Conservation (phyloP, 2,329 filamentous ascomycete genomes). For the Ophiostoma himal-ulmi region DNA sequence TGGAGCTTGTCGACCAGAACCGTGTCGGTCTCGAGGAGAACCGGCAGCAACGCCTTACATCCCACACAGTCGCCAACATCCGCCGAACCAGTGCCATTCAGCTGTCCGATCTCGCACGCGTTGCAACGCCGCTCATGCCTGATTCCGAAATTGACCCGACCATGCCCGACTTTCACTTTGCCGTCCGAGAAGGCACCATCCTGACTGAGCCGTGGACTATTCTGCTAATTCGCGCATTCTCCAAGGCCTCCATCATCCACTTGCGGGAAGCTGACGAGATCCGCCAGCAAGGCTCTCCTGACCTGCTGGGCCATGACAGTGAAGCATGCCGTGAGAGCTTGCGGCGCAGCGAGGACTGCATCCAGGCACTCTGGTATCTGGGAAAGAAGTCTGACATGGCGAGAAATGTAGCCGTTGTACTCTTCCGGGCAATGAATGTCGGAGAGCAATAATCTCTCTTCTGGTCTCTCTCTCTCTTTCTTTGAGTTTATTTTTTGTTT, state of each 20-base stretch:
- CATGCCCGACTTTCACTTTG: constrained; percentile 45
- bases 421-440: constrained; percentile 60
- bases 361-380: constrained; percentile 49
- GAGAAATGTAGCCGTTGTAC: constrained; percentile 44
- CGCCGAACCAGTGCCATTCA: constrained; percentile 41
- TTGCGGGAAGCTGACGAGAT: constrained; percentile 35
- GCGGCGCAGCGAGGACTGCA: constrained; percentile 42
- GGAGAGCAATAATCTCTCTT: background rate
- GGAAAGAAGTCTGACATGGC: constrained; percentile 50
- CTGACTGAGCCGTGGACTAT: constrained; percentile 56
- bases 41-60: constrained; percentile 29
- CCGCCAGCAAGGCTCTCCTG: constrained; percentile 27
- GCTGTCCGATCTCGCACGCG: constrained; percentile 45
- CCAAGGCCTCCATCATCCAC: constrained; percentile 39
- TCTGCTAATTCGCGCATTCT: constrained; percentile 48
- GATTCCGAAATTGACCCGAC: constrained; percentile 27
- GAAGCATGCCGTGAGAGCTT: constrained; percentile 30
- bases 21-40: constrained; percentile 29
- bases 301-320: constrained; percentile 28
- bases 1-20: constrained; percentile 45
- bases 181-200: constrained; percentile 49
- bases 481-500: background rate
- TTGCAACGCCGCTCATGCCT: constrained; percentile 34
- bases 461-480: background rate
- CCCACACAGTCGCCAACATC: constrained; percentile 37